A percentile compares a stretch with the other conserved stretches of the same genome.
phyloP scores from a whole-genome alignment of 2,329 filamentous ascomycete genomes.

The Pyrenochaeta sp. region DNA sequence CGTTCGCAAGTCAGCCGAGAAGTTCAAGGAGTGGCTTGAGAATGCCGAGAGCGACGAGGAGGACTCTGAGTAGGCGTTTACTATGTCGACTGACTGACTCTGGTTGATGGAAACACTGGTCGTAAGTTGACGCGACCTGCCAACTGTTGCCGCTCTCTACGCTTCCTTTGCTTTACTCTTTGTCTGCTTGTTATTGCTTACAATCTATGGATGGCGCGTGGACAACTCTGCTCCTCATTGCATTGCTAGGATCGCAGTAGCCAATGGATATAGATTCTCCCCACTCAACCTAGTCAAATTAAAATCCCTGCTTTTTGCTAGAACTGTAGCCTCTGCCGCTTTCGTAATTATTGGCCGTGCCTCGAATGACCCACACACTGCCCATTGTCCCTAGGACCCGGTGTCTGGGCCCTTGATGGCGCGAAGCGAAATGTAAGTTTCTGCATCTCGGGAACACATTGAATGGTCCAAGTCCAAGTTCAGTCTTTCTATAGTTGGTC shows the following conservation, averaged over 20 bases:
- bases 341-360: not conserved
- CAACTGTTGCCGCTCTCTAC: constrained; percentile 16
- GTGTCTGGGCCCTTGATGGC: constrained; percentile 15
- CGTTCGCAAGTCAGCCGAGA: constrained; percentile 92
- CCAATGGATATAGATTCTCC: constrained; percentile 16
- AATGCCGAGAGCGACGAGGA: constrained; percentile 74
- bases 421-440: constrained; percentile 15
- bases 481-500: too few species aligned
- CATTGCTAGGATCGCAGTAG: constrained; percentile 1
- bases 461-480: constrained; percentile 1
- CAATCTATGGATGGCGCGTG: constrained; percentile 23
- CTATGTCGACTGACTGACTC: not conserved
- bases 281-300: constrained; percentile 25
- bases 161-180: constrained; percentile 1
- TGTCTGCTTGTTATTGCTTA: constrained; percentile 16
- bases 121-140: constrained; percentile 7
- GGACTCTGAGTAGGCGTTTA: constrained; percentile 35
- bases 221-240: constrained; percentile 29
- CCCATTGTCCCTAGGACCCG: constrained; percentile 16
- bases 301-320: constrained; percentile 9
- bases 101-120: not conserved
- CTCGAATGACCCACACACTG: constrained; percentile 6
- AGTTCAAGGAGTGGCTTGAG: constrained; percentile 89
- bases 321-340: too few species aligned
- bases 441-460: constrained; percentile 20